Conservation (phyloP, 345 rosid species). For the Populus euphratica region DNA sequence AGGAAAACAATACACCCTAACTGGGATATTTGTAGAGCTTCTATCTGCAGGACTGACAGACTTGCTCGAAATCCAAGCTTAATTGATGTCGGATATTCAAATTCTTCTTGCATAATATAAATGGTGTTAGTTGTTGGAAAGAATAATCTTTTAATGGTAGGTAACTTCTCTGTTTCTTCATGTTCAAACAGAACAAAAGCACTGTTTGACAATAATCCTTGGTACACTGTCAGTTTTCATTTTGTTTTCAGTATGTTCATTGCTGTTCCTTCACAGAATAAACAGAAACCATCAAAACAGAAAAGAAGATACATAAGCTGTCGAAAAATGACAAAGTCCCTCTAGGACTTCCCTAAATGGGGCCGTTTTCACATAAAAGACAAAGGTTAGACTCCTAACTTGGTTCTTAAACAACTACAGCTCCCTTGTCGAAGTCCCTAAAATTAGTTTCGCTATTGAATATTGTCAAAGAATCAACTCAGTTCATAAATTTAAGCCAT, state of each 20-base stretch:
- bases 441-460: too few relatives aligned
- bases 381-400: conserved; percentile 13
- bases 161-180: neutral
- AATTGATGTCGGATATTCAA: conserved; percentile 19
- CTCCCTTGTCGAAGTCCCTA: too few relatives aligned
- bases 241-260: conserved; percentile 10
- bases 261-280: conserved; percentile 18
- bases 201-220: neutral
- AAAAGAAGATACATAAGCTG: conserved; percentile 5
- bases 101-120: neutral
- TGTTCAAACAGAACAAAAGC: conserved; percentile 16
- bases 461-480: too few relatives aligned
- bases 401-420: neutral
- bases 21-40: conserved; percentile 17
- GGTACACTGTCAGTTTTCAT: conserved; percentile 11
- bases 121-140: neutral
- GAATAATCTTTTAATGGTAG: too few relatives aligned
- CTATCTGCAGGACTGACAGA: conserved; percentile 23
- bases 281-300: conserved; percentile 2
- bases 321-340: conserved; percentile 12
- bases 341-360: conserved; percentile 9
- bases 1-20: conserved; percentile 20
- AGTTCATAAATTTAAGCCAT: too few relatives aligned
- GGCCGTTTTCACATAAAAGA: conserved; percentile 3
- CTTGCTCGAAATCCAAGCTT: conserved; percentile 22